A percentile compares a stretch with the other conserved stretches of the same genome.
These are phyloP conservation scores for Debaryomyces fabryi DNA, from an alignment of 1,139 yeast species.

Conservation along the genomic window DNA sequence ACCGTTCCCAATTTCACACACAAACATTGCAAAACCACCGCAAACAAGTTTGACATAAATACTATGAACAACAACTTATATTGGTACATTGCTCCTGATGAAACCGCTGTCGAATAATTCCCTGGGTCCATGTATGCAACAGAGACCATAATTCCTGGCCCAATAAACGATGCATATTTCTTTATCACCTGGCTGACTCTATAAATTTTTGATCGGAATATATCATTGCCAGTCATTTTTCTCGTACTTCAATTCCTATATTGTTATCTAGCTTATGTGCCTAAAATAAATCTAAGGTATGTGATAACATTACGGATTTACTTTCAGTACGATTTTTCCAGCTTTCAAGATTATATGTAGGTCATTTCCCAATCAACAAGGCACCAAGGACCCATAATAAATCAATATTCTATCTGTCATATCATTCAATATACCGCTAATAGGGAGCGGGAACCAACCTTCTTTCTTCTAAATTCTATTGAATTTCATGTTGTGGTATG, in stretches of 20 bases:
- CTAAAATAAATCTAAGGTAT: not conserved
- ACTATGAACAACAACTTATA: constrained; percentile 66
- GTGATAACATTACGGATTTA: not conserved
- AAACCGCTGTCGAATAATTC: constrained; percentile 77
- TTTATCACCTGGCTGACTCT: constrained; percentile 16
- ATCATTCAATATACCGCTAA: not conserved
- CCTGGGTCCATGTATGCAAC: constrained; percentile 87
- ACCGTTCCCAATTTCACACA: constrained; percentile 79
- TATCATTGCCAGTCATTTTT: not conserved
- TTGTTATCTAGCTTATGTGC: not conserved
- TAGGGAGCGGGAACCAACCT: not conserved
- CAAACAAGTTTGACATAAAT: constrained; percentile 67
- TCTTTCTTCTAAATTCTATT: not conserved
- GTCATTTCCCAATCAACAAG: not conserved
- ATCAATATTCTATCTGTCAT: not conserved
- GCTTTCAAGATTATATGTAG: not conserved
- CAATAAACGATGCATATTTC: constrained; percentile 65
- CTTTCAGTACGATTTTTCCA: not conserved
- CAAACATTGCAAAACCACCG: constrained; percentile 68
- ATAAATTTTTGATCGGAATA: not conserved
- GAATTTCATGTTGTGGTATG: not conserved
- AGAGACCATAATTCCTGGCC: constrained; percentile 77
- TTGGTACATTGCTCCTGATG: constrained; percentile 74
- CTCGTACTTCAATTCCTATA: not conserved
- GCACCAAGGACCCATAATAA: not conserved